Evolutionary conservation across 768 basidiomycete genomes (phyloP), one percentile per base, ranked within the genome.

Genomic region (Pisolithus sp.): DNA sequence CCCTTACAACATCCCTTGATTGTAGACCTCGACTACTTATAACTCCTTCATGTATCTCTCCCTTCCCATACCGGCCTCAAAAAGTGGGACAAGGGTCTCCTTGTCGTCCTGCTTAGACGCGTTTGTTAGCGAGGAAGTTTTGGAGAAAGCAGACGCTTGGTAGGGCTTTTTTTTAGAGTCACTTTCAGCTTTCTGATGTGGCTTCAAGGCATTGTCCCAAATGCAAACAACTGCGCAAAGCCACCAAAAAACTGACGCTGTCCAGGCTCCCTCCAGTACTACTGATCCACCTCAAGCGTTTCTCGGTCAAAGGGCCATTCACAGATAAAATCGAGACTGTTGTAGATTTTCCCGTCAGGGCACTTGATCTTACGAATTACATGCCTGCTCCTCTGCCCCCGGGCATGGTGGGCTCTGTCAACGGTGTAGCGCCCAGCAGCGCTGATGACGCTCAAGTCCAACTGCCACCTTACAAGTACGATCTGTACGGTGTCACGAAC

Each of bases 321-420:
- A 93, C 90, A 34, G 93, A 97, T 73, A 97, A 97, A 73, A 83
- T 98, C 49, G 94, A 98, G 68, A 96, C 94, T 1, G 81, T 85
- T 55, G 89, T 98, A 39, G 90, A 96, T 55, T 99, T 90, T 70
- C 95, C 95, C 6, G 68, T 79, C 57, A 82, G 74, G 55, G 59
- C 60, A 18, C 61, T 85, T 45, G 82, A 85, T 62, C 66, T 85
- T 46, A 85, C 92, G 24, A 82, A 85, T 61, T 93, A 89, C 65
- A 85, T 97, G 79, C 95, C 94, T 3, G 76, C 85, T 3, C 83
- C 89, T 1, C 69, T 89, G 2, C 82, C 86, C 7, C 81, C 85
- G 20, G 82, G 83, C 46, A 76, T 73, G 47, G 80, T 77, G 59
- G 68, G 66, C n/a, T 71, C 68, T 59, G 68, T 75, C 47, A 77